Base-by-base conservation (phyloP, 2,329 filamentous ascomycete genomes). In the Diaporthe longicolla region DNA sequence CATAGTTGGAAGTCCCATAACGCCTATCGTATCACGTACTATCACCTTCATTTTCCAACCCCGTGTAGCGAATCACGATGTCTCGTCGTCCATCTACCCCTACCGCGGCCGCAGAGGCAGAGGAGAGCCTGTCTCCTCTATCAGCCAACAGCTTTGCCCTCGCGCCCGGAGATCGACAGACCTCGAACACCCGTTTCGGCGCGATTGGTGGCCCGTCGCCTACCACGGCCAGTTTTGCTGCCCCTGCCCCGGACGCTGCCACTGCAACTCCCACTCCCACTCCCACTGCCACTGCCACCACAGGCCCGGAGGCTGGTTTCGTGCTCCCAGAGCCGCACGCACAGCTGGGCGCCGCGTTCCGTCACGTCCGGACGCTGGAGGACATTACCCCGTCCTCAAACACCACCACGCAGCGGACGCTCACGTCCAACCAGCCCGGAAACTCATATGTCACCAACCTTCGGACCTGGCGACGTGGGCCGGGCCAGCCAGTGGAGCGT, bases 151-250 rank as follows among this genome's bases (percentile, higher is more conserved):
- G 32, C n/a, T 68, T 40, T 3, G 0, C 3, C 2, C 63, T 68
- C 0, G 13, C 45, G 0, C 6, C 7, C 0, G 4, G 9, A 1
- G 63, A 68, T 0, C 13, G 32, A 0, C 48, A 10, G 15, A 54
- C 43, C 3, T 68, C 63, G 0, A 40, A 40, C n/a, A 8, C 13
- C 0, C 48, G 32, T 0, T 40, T 40, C 4, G 63, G 63, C 1
- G 48, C 48, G 0, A 68, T 68, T 1, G 63, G 63, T 5, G 45
- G 48, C 7, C 45, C 45, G 17, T 43, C 45, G 19, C 45, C 15
- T 4, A 19, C 40, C 15, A 17, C 13, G 4, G 4, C 40, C 15
- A 17, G 13, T 7, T 3, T 43, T 13, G 17, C 43, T 21, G 43
- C 43, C 19, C 40, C 40, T 15, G 40, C 13, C 17, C 45, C 61